Conservation (phyloP, 768 basidiomycete genomes). For the Suillus cothurnatus region DNA sequence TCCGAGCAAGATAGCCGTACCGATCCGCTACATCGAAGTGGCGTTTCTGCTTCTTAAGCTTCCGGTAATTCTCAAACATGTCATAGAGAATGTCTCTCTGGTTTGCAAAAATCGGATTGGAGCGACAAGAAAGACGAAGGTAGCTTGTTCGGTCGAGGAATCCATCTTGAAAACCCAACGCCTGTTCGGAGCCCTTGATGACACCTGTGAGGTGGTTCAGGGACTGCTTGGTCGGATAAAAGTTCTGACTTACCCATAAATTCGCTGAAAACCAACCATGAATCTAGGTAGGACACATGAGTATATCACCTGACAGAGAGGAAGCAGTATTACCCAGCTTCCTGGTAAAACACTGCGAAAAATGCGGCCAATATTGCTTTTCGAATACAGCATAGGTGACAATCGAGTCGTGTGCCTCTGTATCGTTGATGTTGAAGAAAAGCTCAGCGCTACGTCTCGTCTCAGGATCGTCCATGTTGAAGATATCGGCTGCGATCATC, state of each 20-base stretch:
- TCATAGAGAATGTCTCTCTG: slow-evolving; percentile 52
- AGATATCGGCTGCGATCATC: slow-evolving; percentile 31
- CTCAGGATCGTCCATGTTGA: slow-evolving; percentile 11
- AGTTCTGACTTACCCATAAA: slow-evolving; percentile 51
- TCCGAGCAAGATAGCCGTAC: slow-evolving; percentile 27
- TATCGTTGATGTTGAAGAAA: slow-evolving; percentile 19
- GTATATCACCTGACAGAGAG: not conserved
- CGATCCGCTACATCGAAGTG: slow-evolving; percentile 65
- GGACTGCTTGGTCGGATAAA: not conserved
- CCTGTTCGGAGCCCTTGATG: slow-evolving; percentile 65
- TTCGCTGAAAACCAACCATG: slow-evolving; percentile 64
- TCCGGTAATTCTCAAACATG: slow-evolving; percentile 56
- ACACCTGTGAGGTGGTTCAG: slow-evolving; percentile 40
- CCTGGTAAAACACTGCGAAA: slow-evolving; percentile 51
- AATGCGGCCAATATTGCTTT: slow-evolving; percentile 59
- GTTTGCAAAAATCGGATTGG: slow-evolving; percentile 55
- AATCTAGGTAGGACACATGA: slow-evolving; percentile 43
- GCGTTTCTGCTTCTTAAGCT: slow-evolving; percentile 40
- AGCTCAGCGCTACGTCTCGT: slow-evolving; percentile 9
- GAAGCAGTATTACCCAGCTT: slow-evolving; percentile 46
- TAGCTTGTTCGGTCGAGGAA: slow-evolving; percentile 50
- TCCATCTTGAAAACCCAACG: slow-evolving; percentile 36
- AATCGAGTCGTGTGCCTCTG: slow-evolving; percentile 20
- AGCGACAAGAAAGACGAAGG: slow-evolving; percentile 47
- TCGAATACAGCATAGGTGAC: slow-evolving; percentile 53